phyloP scores from a whole-genome alignment of 192 early-diverging fungal species.

The Mortierella antarctica region DNA sequence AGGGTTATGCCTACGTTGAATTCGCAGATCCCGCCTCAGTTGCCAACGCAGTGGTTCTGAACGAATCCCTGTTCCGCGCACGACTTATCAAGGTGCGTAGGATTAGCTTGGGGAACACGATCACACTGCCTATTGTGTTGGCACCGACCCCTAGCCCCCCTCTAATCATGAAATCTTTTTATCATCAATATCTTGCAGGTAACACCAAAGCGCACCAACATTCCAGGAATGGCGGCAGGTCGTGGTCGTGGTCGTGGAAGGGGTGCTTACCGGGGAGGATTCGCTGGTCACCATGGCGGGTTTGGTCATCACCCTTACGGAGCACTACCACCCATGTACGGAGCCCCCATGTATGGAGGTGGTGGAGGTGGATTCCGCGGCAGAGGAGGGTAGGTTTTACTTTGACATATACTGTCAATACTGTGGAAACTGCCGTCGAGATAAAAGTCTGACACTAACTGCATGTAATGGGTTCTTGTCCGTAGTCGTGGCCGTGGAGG shows the following conservation, averaged over 20 bases:
- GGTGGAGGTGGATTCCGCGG: slow-evolving; percentile 55
- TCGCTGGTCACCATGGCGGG: slow-evolving; percentile 57
- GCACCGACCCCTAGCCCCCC: not conserved
- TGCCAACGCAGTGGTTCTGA: slow-evolving; percentile 83
- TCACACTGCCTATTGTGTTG: too few species aligned
- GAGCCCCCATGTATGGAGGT: slow-evolving; percentile 38
- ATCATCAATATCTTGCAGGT: slow-evolving; percentile 49
- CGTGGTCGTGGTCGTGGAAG: slow-evolving; percentile 83
- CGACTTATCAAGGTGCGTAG: slow-evolving; percentile 74
- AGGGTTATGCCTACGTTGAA: slow-evolving; percentile 96
- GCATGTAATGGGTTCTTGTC: too few species aligned
- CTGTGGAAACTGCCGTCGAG: not conserved
- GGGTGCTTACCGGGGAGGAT: slow-evolving; percentile 76
- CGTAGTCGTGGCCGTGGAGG: slow-evolving; percentile 34
- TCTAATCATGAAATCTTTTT: not conserved
- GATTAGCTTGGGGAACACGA: not conserved
- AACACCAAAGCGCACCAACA: slow-evolving; percentile 93
- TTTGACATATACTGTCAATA: not conserved
- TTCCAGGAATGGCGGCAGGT: slow-evolving; percentile 78
- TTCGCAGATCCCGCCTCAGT: slow-evolving; percentile 89
- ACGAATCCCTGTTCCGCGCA: slow-evolving; percentile 91
- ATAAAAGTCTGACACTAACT: not conserved
- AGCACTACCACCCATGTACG: slow-evolving; percentile 36
- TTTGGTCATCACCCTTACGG: slow-evolving; percentile 55
- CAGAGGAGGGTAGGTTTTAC: slow-evolving; percentile 36